A percentile compares a stretch with the other conserved stretches of the same genome.
These are phyloP conservation scores for Akanthomyces uredinophilus DNA, from an alignment of 2,329 filamentous ascomycete genomes.

Conservation along the genomic window DNA sequence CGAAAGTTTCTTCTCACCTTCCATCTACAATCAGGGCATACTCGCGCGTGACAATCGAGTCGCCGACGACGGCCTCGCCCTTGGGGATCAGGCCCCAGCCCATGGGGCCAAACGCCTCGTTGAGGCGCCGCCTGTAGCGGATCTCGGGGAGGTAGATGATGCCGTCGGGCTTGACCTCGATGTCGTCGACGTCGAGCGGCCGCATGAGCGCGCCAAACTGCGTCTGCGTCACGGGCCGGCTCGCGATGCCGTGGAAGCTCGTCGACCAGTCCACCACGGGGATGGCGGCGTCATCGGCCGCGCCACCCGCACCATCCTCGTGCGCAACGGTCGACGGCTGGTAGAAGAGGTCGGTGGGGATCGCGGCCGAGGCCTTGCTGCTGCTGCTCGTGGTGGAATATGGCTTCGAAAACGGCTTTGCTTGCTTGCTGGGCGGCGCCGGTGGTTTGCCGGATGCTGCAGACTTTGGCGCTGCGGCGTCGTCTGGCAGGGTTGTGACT, in stretches of 20 bases:
- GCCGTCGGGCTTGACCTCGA: conserved; percentile 97
- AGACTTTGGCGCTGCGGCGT: background rate
- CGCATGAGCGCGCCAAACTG: conserved; percentile 63
- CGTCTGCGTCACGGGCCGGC: conserved; percentile 64
- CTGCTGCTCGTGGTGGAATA: background rate
- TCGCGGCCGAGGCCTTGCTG: background rate
- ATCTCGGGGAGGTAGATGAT: conserved; percentile 97
- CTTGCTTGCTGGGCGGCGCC: background rate
- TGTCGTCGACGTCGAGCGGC: conserved; percentile 64
- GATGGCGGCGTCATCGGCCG: background rate
- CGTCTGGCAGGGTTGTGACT: background rate
- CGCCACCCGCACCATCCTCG: background rate
- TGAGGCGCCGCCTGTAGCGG: conserved; percentile 89
- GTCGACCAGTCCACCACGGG: conserved; percentile 66
- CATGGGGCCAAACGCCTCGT: conserved; percentile 86
- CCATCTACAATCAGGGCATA: conserved; percentile 88
- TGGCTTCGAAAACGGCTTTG: conserved; percentile 10
- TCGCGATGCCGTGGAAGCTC: conserved; percentile 75
- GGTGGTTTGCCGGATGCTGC: background rate
- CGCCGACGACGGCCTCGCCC: conserved; percentile 79
- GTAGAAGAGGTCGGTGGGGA: conserved; percentile 11
- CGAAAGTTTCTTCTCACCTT: conserved; percentile 63
- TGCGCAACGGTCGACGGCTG: conserved; percentile 1
- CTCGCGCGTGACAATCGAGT: conserved; percentile 76
- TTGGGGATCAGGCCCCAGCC: conserved; percentile 92